A percentile compares a stretch with the other conserved stretches of the same genome.
Conservation (phyloP, 2,329 filamentous ascomycete genomes). For the Fusarium sp. region DNA sequence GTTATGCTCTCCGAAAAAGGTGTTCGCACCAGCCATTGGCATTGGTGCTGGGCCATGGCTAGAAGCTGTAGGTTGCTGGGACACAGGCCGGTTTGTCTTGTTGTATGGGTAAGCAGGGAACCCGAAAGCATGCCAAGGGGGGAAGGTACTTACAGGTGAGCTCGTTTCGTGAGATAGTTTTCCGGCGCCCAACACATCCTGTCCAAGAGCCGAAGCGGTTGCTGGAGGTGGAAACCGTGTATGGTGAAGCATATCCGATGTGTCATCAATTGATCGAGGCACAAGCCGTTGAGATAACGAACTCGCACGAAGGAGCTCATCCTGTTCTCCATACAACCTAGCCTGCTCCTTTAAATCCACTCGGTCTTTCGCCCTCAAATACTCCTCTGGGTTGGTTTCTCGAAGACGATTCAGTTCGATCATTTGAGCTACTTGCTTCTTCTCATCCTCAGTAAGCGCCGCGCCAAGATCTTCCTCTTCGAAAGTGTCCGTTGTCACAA, state of each 20-base stretch:
- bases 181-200: not conserved
- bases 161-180: not conserved
- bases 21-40: constrained; percentile 50
- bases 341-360: constrained; percentile 12
- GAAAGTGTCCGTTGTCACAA: constrained; percentile 77
- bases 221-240: not conserved
- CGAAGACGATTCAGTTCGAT: constrained; percentile 48
- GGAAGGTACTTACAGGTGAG: constrained; percentile 9
- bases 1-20: constrained; percentile 46
- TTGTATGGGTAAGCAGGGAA: constrained; percentile 4
- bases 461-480: constrained; percentile 71
- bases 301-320: not conserved
- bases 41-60: constrained; percentile 36
- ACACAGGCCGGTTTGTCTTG: not conserved
- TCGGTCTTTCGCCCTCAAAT: constrained; percentile 31
- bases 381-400: constrained; percentile 47
- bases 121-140: not conserved
- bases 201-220: not conserved
- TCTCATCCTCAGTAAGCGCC: constrained; percentile 68
- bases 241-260: constrained; percentile 16
- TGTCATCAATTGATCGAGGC: constrained; percentile 22
- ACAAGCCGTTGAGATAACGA: not conserved
- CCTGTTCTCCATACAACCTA: constrained; percentile 3
- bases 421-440: constrained; percentile 60
- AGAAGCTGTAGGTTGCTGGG: not conserved